phyloP scores from a whole-genome alignment of 1,284 basidiomycete species.

The Coniferiporia weirii region DNA sequence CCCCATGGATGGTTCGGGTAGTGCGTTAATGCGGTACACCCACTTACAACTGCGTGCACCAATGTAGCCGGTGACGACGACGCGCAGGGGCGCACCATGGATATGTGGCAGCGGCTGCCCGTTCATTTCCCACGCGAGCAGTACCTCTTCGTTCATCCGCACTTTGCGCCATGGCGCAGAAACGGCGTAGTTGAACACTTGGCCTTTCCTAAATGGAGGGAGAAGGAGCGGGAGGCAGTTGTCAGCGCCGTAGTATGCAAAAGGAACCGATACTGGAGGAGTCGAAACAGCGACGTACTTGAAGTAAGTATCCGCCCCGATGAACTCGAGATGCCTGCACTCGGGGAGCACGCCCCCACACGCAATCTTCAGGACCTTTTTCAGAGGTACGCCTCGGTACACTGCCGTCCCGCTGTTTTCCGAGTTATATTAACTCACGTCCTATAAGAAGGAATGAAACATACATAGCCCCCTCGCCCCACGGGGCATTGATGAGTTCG shows the following conservation, averaged over 20 bases:
- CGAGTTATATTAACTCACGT: not conserved
- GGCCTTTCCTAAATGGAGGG: slow-evolving; percentile 34
- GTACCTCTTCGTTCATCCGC: slow-evolving; percentile 43
- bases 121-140: slow-evolving; percentile 60
- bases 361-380: slow-evolving; percentile 48
- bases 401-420: slow-evolving; percentile 34
- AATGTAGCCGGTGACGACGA: slow-evolving; percentile 53
- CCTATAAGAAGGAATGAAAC: slow-evolving; percentile 13
- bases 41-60: slow-evolving; percentile 55
- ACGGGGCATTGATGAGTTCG: slow-evolving; percentile 50
- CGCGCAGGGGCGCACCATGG: slow-evolving; percentile 50
- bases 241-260: too few relatives aligned
- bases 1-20: slow-evolving; percentile 43
- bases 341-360: slow-evolving; percentile 47
- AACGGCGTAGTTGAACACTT: slow-evolving; percentile 51
- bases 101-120: slow-evolving; percentile 47
- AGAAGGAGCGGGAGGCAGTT: not conserved
- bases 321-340: slow-evolving; percentile 49
- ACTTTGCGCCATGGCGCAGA: slow-evolving; percentile 52
- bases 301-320: slow-evolving; percentile 56
- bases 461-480: slow-evolving; percentile 54
- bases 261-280: too few relatives aligned
- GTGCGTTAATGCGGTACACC: slow-evolving; percentile 50
- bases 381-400: slow-evolving; percentile 46
- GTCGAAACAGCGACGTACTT: slow-evolving; percentile 32